These are phyloP conservation scores for Hericium coralloides DNA, from an alignment of 768 basidiomycete genomes.

Conservation along the genomic window DNA sequence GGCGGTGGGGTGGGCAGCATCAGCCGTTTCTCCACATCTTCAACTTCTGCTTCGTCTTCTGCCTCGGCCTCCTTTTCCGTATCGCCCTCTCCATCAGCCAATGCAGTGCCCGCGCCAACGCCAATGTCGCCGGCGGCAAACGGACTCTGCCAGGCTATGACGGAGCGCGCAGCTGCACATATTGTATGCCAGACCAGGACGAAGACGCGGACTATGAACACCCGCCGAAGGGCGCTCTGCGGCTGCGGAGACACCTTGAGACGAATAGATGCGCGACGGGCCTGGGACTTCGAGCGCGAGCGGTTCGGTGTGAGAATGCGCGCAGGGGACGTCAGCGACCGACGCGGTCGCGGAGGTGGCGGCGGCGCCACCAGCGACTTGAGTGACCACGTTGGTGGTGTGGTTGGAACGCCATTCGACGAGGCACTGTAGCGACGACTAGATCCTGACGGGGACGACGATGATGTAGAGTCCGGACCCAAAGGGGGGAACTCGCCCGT, in stretches of 20 bases:
- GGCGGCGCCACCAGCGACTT: conserved; percentile 14
- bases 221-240: conserved; percentile 31
- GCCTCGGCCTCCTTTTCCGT: not conserved
- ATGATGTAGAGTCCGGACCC: not conserved
- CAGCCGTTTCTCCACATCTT: not conserved
- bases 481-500: conserved; percentile 27
- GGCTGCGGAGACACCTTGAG: conserved; percentile 14
- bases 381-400: conserved; percentile 11
- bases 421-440: not conserved
- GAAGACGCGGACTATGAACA: conserved; percentile 66
- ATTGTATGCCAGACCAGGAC: conserved; percentile 63
- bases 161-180: conserved; percentile 50
- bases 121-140: not conserved
- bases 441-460: conserved; percentile 1
- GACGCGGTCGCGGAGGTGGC: conserved; percentile 10
- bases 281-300: not conserved
- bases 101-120: not conserved
- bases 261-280: conserved; percentile 6
- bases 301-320: conserved; percentile 9
- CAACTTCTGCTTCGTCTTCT: not conserved
- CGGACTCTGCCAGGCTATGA: conserved; percentile 6
- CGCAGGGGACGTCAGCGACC: conserved; percentile 9
- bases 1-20: not conserved
- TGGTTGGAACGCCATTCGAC: not conserved
- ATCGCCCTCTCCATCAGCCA: not conserved